Conservation (phyloP, 768 basidiomycete genomes). For the Lepiota venenata region DNA sequence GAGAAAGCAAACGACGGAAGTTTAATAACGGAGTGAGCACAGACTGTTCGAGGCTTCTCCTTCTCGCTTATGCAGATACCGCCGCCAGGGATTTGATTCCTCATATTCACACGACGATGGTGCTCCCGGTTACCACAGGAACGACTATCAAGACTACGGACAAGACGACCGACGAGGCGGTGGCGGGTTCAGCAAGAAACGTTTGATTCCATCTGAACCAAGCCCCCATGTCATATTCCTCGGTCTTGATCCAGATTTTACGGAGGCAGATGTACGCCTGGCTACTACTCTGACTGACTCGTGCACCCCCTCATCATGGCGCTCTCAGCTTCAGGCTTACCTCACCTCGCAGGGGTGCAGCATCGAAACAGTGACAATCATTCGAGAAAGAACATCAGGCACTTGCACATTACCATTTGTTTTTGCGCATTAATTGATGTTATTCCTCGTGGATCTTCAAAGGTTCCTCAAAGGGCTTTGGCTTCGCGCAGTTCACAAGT, state of each 20-base stretch:
- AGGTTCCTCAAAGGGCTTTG: slow-evolving; percentile 95
- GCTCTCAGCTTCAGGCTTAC: slow-evolving; percentile 73
- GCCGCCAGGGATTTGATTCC: slow-evolving; percentile 30
- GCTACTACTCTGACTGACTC: slow-evolving; percentile 36
- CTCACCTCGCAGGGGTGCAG: slow-evolving; percentile 68
- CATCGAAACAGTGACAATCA: slow-evolving; percentile 89
- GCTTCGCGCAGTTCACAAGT: slow-evolving; percentile 90
- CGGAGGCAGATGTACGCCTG: slow-evolving; percentile 82
- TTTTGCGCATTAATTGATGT: slow-evolving; percentile 72
- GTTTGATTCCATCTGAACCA: slow-evolving; percentile 78
- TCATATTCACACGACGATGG: slow-evolving; percentile 14
- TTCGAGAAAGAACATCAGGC: slow-evolving; percentile 96
- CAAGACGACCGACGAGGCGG: slow-evolving; percentile 49
- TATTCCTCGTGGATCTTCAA: slow-evolving; percentile 60
- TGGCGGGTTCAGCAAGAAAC: slow-evolving; percentile 60
- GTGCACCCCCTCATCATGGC: slow-evolving; percentile 20
- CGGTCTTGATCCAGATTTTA: slow-evolving; percentile 88
- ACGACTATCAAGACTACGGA: slow-evolving; percentile 43
- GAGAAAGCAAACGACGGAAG: slow-evolving; percentile 77
- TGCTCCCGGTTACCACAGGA: slow-evolving; percentile 28
- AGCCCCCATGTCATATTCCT: slow-evolving; percentile 95
- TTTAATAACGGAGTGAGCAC: slow-evolving; percentile 68
- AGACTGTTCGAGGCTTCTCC: neutral
- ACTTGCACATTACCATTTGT: slow-evolving; percentile 81
- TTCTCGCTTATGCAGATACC: slow-evolving; percentile 29